phyloP scores from a whole-genome alignment of 805 yeast species.

The Grigorovia humatica region DNA sequence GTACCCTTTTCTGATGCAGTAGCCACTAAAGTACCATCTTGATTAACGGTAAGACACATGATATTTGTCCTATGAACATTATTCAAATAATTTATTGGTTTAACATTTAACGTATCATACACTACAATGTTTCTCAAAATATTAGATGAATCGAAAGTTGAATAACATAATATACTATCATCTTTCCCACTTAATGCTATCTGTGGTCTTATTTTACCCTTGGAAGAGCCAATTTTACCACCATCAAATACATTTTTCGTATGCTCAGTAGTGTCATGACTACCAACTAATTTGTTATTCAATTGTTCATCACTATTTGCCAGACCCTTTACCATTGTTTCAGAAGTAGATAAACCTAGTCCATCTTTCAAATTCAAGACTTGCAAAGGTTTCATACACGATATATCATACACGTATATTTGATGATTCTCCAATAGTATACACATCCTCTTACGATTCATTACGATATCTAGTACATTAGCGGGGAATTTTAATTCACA shows the following conservation, averaged over 20 bases:
- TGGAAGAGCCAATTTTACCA: conserved; percentile 4
- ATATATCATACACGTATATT: conserved; percentile 78
- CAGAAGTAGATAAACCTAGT: conserved; percentile 2
- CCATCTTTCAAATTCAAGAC: neutral
- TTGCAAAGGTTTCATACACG: conserved; percentile 67
- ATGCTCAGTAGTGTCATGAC: neutral
- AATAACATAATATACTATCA: conserved; percentile 24
- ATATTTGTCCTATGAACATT: conserved; percentile 26
- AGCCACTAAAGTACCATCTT: conserved; percentile 50
- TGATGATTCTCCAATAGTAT: conserved; percentile 67
- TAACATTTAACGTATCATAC: conserved; percentile 63
- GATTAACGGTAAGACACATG: conserved; percentile 34
- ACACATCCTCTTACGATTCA: conserved; percentile 73
- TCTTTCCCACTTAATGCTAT: conserved; percentile 25
- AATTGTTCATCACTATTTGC: neutral
- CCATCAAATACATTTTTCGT: too few relatives aligned
- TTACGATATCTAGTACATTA: conserved; percentile 54
- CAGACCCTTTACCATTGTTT: neutral
- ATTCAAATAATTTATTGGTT: conserved; percentile 48
- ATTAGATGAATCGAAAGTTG: conserved; percentile 28
- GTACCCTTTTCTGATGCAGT: conserved; percentile 68
- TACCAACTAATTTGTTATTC: neutral
- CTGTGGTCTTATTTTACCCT: conserved; percentile 11
- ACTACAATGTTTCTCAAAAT: conserved; percentile 42
- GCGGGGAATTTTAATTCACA: conserved; percentile 87